Evolutionary conservation across 176 grass and related monocot species (phyloP), one percentile per base, ranked within the genome.

Genomic region (Poa annua): DNA sequence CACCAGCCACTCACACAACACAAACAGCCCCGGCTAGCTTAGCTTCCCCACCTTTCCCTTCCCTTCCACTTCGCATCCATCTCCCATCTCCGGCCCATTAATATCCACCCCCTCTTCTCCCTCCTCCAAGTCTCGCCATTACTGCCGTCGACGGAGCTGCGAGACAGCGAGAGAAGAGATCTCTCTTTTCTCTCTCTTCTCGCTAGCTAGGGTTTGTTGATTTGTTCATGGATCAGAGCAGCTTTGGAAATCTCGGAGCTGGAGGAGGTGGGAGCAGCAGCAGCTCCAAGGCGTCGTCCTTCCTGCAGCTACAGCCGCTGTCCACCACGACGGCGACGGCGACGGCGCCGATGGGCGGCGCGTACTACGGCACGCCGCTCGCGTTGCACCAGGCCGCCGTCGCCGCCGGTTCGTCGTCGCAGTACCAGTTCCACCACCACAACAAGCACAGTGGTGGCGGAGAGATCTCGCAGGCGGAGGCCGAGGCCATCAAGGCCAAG

Each of bases 401-500:
- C 24, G 67, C 75, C 3, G 62, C 59, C 8, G 84, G 26, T 54
- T 80, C 83, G 51, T 83, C 79, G 86, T 61, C 44, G 87, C 87
- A 55, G 39, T 49, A 35, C 80, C 71, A 78, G 60, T 67, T 74
- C 45, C 82, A 76, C 71, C 8, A 74, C 60, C 17, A 50, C 81
- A 32, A 36, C 41, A 88, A 70, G 84, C 25, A 80, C 70, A 74
- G 53, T 38, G 38, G 10, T 7, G 69, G 62, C 26, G 64, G 39
- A 38, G 88, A 94, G 90, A 88, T 86, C 78, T 89, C 88, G 65
- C 71, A 64, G 57, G 83, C 77, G 72, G 91, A 95, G 80, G 89
- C 69, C 53, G 86, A 90, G 1, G 64, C 77, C 59, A 87, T 96
- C 39, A 99, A 94, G 91, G 81, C 93, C 81, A 96, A 96, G 93